Conservation (phyloP, 495 filamentous ascomycete species). For the Aspergillus panamensis region DNA sequence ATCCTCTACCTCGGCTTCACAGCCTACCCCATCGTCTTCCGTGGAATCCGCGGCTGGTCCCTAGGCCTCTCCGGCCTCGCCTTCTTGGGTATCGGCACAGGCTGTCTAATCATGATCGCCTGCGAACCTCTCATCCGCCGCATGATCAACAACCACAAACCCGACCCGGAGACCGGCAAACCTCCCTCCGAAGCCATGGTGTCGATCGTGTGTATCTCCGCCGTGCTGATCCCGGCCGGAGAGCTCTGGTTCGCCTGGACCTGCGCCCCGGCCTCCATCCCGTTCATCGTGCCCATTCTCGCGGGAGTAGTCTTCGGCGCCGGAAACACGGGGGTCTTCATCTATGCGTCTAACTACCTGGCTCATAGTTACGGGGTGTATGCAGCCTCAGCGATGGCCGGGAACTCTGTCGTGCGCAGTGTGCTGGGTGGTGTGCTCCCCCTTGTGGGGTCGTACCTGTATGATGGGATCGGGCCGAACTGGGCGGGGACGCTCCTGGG, state of each 20-base stretch:
- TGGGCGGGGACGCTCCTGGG: constrained; percentile 65
- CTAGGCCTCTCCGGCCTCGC: constrained; percentile 66
- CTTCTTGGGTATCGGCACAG: constrained; percentile 72
- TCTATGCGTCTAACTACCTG: constrained; percentile 75
- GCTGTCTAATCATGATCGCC: constrained; percentile 58
- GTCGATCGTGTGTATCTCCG: constrained; percentile 62
- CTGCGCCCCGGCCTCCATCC: constrained; percentile 60
- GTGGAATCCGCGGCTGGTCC: constrained; percentile 67
- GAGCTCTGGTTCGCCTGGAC: constrained; percentile 83
- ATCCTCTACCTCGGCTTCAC: constrained; percentile 87
- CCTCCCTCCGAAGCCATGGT: constrained; percentile 72
- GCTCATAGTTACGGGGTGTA: constrained; percentile 73
- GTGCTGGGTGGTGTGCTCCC: constrained; percentile 68
- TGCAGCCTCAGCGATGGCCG: constrained; percentile 72
- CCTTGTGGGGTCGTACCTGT: constrained; percentile 71
- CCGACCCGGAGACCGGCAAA: constrained; percentile 64
- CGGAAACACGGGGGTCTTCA: constrained; percentile 72
- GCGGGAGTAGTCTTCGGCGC: constrained; percentile 73
- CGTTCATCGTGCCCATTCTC: constrained; percentile 71
- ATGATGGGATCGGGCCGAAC: constrained; percentile 59
- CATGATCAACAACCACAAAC: constrained; percentile 64
- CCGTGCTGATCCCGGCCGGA: constrained; percentile 63
- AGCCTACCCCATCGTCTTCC: constrained; percentile 75
- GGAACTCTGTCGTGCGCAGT: constrained; percentile 65
- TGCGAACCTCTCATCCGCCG: constrained; percentile 66